phyloP scores from a whole-genome alignment of 495 filamentous ascomycete species.

The Penicillium roqueforti region DNA sequence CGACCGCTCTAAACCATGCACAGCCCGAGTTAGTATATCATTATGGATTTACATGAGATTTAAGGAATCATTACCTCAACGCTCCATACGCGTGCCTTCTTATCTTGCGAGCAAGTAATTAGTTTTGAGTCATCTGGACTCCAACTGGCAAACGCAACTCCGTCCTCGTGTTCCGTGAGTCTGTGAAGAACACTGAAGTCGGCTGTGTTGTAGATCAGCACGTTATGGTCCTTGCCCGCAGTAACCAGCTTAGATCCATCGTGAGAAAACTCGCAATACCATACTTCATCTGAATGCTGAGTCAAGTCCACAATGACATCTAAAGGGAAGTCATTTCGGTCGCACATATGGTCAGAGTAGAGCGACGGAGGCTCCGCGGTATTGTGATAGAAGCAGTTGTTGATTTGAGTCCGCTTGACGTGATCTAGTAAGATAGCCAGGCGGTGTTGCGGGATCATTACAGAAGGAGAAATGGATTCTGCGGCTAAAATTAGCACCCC shows the following conservation, averaged over 20 bases:
- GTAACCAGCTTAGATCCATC: constrained; percentile 82
- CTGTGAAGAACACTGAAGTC: constrained; percentile 61
- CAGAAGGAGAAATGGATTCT: constrained; percentile 93
- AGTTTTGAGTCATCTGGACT: constrained; percentile 85
- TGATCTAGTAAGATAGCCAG: constrained; percentile 79
- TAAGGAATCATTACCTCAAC: constrained; percentile 52
- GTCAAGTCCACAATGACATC: constrained; percentile 61
- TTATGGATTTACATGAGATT: background rate
- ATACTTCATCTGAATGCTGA: constrained; percentile 80
- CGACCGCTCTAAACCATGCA: constrained; percentile 57
- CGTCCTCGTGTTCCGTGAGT: constrained; percentile 58
- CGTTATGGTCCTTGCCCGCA: constrained; percentile 65
- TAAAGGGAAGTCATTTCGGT: constrained; percentile 72
- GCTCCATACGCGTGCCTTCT: constrained; percentile 74
- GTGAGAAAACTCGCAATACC: constrained; percentile 85
- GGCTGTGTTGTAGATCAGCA: constrained; percentile 78
- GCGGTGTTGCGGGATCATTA: constrained; percentile 95
- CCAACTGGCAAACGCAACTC: constrained; percentile 78
- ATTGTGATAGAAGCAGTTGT: constrained; percentile 84
- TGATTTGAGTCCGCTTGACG: constrained; percentile 77
- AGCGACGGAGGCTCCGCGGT: constrained; percentile 73
- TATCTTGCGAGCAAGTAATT: constrained; percentile 75
- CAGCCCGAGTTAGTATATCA: constrained; percentile 11
- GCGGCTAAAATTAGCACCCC: constrained; percentile 9
- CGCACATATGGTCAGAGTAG: constrained; percentile 84